Evolutionary conservation across 73 alveolate species (phyloP).

Genomic region (Effrenium voratum): DNA sequence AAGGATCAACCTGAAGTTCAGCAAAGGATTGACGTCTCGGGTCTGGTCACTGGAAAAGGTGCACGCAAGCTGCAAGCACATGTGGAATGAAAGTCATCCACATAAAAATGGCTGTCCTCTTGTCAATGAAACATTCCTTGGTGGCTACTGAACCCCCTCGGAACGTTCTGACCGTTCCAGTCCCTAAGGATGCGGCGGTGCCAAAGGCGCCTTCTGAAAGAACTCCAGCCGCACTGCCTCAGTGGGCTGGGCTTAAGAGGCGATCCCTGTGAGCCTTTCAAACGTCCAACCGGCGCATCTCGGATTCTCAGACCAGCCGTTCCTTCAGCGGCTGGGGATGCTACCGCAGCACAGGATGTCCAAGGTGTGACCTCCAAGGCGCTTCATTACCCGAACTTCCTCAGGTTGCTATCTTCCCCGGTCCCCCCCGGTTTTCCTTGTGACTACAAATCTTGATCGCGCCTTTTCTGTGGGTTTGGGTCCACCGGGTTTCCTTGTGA

Average conservation of each 20-base stretch:
- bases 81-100: neutral
- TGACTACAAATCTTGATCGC: neutral
- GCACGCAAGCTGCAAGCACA: neutral
- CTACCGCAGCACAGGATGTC: neutral
- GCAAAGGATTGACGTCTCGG: neutral
- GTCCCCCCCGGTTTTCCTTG: neutral
- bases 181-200: neutral
- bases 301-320: neutral
- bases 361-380: no score
- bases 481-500: neutral
- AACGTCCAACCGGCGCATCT: neutral
- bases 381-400: neutral
- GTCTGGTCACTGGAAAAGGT: neutral
- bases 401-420: neutral
- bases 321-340: neutral
- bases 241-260: neutral
- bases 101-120: no score
- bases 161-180: neutral
- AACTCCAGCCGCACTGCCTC: slow-evolving; percentile 35
- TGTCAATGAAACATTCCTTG: neutral
- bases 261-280: neutral
- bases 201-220: slow-evolving; percentile 18
- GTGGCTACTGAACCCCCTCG: neutral
- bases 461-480: neutral
- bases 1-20: slow-evolving; percentile 9